Evolutionary conservation across 1,139 yeast genomes (phyloP).

Genomic region (Zygosaccharomyces sapae): DNA sequence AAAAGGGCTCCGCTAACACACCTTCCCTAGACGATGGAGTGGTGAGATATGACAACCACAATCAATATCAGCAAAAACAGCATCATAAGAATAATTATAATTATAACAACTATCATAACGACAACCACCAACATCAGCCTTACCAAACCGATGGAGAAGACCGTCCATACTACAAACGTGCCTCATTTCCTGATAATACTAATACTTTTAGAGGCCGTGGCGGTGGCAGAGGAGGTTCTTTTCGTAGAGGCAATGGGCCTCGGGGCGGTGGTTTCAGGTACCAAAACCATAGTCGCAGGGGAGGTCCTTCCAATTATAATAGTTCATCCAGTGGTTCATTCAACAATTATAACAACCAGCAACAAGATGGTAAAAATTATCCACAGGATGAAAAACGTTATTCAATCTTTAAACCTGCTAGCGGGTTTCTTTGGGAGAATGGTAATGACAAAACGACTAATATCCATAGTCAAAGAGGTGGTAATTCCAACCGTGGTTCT

Average conservation of each 20-base stretch:
- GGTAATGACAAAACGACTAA: constrained; percentile 13
- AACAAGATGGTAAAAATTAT: constrained; percentile 5
- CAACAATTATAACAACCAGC: constrained; percentile 5
- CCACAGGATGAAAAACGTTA: constrained; percentile 15
- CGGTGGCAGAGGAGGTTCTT: constrained; percentile 17
- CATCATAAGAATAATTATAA: not conserved
- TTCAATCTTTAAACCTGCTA: constrained; percentile 25
- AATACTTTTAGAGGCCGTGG: constrained; percentile 17
- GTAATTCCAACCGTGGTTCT: constrained; percentile 13
- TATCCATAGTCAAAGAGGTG: constrained; percentile 13
- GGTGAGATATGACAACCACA: not conserved
- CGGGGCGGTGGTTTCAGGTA: constrained; percentile 14
- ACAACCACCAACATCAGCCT: constrained; percentile 2
- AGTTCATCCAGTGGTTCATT: not conserved
- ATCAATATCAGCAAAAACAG: not conserved
- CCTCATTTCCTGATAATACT: constrained; percentile 9
- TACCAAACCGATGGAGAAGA: constrained; percentile 5
- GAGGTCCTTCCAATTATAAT: constrained; percentile 1
- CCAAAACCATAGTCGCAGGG: constrained; percentile 11
- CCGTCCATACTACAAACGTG: constrained; percentile 4
- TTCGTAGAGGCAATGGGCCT: constrained; percentile 17
- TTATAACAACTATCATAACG: not conserved
- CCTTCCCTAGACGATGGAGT: not conserved
- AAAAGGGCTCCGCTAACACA: constrained; percentile 1
- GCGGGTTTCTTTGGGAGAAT: constrained; percentile 23